Conservation (phyloP, 805 yeast genomes). For the Starmerella floricola region DNA sequence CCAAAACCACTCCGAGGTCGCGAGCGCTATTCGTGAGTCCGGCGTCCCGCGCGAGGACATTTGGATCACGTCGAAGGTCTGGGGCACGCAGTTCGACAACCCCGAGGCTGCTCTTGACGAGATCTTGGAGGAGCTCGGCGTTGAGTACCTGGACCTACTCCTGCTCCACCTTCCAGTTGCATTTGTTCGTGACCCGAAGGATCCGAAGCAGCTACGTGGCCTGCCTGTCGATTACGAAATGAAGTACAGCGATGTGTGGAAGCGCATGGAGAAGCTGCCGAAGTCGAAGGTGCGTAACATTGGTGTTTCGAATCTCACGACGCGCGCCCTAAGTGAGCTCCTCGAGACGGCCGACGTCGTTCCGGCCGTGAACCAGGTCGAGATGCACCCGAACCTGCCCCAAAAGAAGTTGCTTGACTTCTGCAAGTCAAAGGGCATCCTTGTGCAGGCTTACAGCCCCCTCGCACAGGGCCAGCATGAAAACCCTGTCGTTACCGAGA, state of each 20-base stretch:
- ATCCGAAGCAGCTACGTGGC: slow-evolving; percentile 13
- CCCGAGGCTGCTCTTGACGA: slow-evolving; percentile 44
- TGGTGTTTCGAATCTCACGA: slow-evolving; percentile 60
- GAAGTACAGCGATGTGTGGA: slow-evolving; percentile 35
- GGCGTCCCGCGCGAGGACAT: slow-evolving; percentile 47
- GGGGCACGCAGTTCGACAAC: slow-evolving; percentile 28
- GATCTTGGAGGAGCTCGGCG: slow-evolving; percentile 49
- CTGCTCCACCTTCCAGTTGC: slow-evolving; percentile 70
- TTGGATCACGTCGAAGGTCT: slow-evolving; percentile 58
- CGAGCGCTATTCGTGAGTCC: slow-evolving; percentile 31
- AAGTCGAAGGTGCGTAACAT: slow-evolving; percentile 45
- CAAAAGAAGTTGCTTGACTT: slow-evolving; percentile 46
- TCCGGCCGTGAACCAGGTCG: slow-evolving; percentile 64
- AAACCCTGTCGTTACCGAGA: slow-evolving; percentile 40
- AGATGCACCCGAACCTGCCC: slow-evolving; percentile 59
- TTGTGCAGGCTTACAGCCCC: slow-evolving; percentile 24
- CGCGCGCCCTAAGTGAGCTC: slow-evolving; percentile 39
- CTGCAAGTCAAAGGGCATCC: slow-evolving; percentile 28
- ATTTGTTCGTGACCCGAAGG: slow-evolving; percentile 9
- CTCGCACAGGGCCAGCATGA: slow-evolving; percentile 30
- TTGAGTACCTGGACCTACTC: slow-evolving; percentile 67
- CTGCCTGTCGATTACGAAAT: slow-evolving; percentile 7
- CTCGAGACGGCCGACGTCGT: slow-evolving; percentile 36
- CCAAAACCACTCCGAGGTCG: slow-evolving; percentile 44
- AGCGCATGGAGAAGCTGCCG: slow-evolving; percentile 46